A percentile compares a stretch with the other conserved stretches of the same genome.
phyloP scores from a whole-genome alignment of 2,329 filamentous ascomycete species.

The Botrytis sinoallii region DNA sequence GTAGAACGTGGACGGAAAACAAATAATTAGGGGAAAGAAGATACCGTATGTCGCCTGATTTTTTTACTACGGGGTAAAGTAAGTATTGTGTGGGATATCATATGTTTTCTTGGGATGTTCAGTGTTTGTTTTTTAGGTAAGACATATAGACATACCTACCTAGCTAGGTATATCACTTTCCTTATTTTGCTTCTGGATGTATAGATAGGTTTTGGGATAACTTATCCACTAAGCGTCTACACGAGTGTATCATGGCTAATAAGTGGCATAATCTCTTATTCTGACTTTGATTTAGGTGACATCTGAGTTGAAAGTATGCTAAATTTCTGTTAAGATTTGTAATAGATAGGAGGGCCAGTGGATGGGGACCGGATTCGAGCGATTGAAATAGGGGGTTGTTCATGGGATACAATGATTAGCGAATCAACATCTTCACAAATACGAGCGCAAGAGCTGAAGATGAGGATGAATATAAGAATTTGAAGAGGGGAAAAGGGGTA shows the following conservation, averaged over 20 bases:
- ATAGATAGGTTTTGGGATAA: not conserved
- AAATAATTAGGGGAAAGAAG: not conserved
- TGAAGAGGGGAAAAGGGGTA: not conserved
- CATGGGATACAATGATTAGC: not conserved
- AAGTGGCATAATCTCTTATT: not conserved
- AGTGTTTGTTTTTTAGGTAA: not conserved
- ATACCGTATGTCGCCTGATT: not conserved
- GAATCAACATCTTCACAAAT: not conserved
- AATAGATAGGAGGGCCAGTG: not conserved
- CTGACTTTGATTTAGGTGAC: not conserved
- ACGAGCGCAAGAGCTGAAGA: not conserved
- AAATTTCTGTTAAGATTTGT: not conserved
- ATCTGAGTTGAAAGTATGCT: not conserved
- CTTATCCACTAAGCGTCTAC: not conserved
- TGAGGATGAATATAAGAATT: not conserved
- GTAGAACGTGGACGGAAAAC: not conserved
- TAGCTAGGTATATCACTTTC: too few relatives aligned
- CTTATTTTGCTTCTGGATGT: not conserved
- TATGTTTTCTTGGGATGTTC: too few relatives aligned
- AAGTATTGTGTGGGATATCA: not conserved
- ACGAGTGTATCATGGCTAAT: not conserved
- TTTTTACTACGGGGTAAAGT: not conserved
- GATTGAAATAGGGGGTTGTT: not conserved
- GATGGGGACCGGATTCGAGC: not conserved
- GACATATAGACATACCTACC: not conserved